Evolutionary conservation across 495 filamentous ascomycete genomes (phyloP).

Genomic region (Penicillium crystallinum): DNA sequence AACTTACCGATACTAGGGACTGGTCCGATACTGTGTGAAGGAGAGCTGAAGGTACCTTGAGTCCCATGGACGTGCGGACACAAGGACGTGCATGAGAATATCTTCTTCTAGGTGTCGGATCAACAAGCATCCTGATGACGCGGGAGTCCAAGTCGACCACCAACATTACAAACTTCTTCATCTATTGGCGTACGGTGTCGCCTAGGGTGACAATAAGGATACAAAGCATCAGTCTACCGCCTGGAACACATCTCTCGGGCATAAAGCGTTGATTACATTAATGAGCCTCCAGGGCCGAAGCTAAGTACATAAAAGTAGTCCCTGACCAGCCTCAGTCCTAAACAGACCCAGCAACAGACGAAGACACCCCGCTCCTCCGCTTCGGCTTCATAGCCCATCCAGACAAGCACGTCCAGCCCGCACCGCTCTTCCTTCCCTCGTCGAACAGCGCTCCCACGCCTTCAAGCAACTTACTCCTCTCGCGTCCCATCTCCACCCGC

Average conservation of each 20-base stretch:
- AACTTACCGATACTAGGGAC: too few species aligned
- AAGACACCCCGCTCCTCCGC: conserved; percentile 11
- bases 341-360: not conserved
- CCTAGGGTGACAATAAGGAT: too few species aligned
- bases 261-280: conserved; percentile 7
- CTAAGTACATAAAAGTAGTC: conserved; percentile 1
- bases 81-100: too few species aligned
- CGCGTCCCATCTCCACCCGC: conserved; percentile 74
- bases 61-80: too few species aligned
- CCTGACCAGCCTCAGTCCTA: not conserved
- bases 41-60: too few species aligned
- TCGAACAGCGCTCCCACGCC: conserved; percentile 75
- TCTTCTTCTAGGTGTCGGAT: too few species aligned
- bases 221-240: too few species aligned
- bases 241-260: not conserved
- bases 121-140: too few species aligned
- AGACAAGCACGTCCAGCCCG: conserved; percentile 79
- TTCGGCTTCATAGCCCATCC: conserved; percentile 87
- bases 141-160: too few species aligned
- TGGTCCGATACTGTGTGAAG: too few species aligned
- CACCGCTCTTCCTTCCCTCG: conserved; percentile 72
- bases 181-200: too few species aligned
- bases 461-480: conserved; percentile 61
- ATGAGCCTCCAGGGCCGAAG: conserved; percentile 4
- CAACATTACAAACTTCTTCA: too few species aligned